These are phyloP conservation scores for Skeletonema menzelii DNA, from an alignment of 108 stramenopile genomes.

Conservation along the genomic window DNA sequence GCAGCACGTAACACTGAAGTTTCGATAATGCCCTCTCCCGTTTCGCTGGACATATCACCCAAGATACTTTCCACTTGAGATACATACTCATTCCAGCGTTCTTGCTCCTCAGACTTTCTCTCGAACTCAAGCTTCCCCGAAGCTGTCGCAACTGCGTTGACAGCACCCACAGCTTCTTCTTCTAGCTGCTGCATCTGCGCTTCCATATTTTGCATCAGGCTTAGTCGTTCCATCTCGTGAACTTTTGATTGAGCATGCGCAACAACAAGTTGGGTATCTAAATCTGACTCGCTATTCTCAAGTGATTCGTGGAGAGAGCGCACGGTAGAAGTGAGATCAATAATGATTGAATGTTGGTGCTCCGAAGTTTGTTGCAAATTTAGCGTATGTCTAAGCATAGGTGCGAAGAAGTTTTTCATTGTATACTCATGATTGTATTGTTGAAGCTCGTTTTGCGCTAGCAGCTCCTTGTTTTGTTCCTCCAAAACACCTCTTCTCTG, in stretches of 20 bases:
- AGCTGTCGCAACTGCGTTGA: slow-evolving; percentile 31
- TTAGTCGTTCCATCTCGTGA: slow-evolving; percentile 17
- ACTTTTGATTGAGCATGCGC: slow-evolving; percentile 17
- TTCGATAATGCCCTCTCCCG: slow-evolving; percentile 15
- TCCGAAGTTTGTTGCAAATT: slow-evolving; percentile 21
- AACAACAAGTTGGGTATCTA: slow-evolving; percentile 4
- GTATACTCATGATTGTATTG: slow-evolving; percentile 9
- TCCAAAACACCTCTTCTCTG: slow-evolving; percentile 11
- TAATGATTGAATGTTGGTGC: slow-evolving; percentile 24
- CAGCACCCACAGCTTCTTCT: slow-evolving; percentile 38
- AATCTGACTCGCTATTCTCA: slow-evolving; percentile 8
- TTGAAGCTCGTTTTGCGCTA: background rate
- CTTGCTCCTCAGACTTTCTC: slow-evolving; percentile 36
- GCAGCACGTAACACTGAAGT: slow-evolving; percentile 34
- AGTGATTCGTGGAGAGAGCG: slow-evolving; percentile 20
- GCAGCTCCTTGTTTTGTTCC: background rate
- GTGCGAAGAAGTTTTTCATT: slow-evolving; percentile 15
- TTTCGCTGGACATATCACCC: slow-evolving; percentile 3
- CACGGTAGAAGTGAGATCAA: slow-evolving; percentile 31
- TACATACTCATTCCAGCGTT: slow-evolving; percentile 26
- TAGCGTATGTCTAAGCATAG: slow-evolving; percentile 10
- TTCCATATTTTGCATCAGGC: slow-evolving; percentile 26
- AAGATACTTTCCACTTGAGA: slow-evolving; percentile 26
- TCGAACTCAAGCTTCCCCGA: slow-evolving; percentile 37
- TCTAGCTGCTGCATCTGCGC: slow-evolving; percentile 15